Evolutionary conservation across 768 basidiomycete species (phyloP).

Genomic region (Suillus paluster): DNA sequence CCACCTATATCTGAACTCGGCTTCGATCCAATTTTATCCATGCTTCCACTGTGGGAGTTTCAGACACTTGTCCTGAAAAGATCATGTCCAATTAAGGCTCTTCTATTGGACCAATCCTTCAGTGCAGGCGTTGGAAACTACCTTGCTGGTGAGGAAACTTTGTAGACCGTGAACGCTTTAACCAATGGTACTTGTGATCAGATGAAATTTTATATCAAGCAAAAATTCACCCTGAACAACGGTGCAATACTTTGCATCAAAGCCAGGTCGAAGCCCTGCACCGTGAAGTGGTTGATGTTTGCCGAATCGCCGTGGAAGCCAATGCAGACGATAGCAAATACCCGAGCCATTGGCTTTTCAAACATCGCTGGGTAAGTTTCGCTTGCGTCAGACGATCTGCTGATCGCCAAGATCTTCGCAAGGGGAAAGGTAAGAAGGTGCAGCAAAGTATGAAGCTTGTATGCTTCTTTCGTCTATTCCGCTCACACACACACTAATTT

Average conservation of each 20-base stretch:
- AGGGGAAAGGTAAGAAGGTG: constrained; percentile 65
- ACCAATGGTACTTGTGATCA: constrained; percentile 20
- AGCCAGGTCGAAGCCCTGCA: constrained; percentile 56
- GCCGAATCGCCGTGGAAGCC: constrained; percentile 62
- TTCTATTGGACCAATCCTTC: constrained; percentile 81
- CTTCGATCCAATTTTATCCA: constrained; percentile 76
- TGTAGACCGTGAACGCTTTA: not conserved
- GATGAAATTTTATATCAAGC: constrained; percentile 80
- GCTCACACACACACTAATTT: constrained; percentile 9
- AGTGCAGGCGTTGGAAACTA: constrained; percentile 84
- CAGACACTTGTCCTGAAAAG: constrained; percentile 51
- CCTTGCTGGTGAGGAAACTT: constrained; percentile 61
- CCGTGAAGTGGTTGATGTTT: constrained; percentile 56
- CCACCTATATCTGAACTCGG: constrained; percentile 75
- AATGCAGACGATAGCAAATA: constrained; percentile 74
- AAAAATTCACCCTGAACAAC: constrained; percentile 71
- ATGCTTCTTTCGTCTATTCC: constrained; percentile 8
- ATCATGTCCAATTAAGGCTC: constrained; percentile 69
- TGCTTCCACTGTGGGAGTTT: constrained; percentile 63
- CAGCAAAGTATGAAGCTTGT: constrained; percentile 54
- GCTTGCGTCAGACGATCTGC: constrained; percentile 2
- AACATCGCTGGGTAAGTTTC: constrained; percentile 65
- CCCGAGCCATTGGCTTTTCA: constrained; percentile 70
- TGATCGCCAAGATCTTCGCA: constrained; percentile 14
- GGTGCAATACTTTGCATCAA: constrained; percentile 57